Conservation (phyloP, 106 monocot genomes). For the Alisma plantagoaquatica region DNA sequence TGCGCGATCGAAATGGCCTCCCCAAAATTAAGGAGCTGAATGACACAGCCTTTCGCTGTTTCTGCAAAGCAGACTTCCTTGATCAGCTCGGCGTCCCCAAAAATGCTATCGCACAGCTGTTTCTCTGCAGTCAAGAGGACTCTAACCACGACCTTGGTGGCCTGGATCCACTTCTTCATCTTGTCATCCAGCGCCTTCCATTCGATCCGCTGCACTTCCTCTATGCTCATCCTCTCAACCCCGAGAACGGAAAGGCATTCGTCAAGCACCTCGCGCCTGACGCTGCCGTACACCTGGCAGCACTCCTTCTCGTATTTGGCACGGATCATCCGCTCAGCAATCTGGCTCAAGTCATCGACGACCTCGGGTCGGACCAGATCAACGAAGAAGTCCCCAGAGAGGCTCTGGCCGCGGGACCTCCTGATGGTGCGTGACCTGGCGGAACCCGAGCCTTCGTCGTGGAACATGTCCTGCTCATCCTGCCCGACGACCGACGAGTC, state of each 20-base stretch:
- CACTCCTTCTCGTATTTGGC: conserved; percentile 51
- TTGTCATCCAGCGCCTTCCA: conserved; percentile 49
- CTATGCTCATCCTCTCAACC: conserved; percentile 57
- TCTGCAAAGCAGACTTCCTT: conserved; percentile 51
- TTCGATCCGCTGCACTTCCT: conserved; percentile 65
- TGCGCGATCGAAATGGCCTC: conserved; percentile 50
- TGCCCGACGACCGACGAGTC: conserved; percentile 9
- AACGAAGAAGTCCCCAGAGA: conserved; percentile 4
- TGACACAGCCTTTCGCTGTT: conserved; percentile 46
- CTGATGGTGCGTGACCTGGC: neutral
- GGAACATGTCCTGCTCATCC: conserved; percentile 1
- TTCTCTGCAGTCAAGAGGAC: conserved; percentile 40
- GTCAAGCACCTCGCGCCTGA: conserved; percentile 42
- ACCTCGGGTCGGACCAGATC: conserved; percentile 20
- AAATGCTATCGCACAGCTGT: conserved; percentile 42
- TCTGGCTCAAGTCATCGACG: conserved; percentile 27
- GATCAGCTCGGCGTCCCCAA: conserved; percentile 19
- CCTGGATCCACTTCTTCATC: conserved; percentile 72
- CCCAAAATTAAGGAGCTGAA: conserved; percentile 75
- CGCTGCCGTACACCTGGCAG: conserved; percentile 46
- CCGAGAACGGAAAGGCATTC: conserved; percentile 57
- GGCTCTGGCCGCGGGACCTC: conserved; percentile 2
- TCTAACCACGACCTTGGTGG: conserved; percentile 27
- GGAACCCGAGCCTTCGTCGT: neutral
- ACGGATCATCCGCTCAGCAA: conserved; percentile 54